Percentiles rank a stretch among this genome's conserved stretches.
Evolutionary conservation across 176 grass and related monocot species (phyloP).

Genomic region (Saccharum spontaneum): DNA sequence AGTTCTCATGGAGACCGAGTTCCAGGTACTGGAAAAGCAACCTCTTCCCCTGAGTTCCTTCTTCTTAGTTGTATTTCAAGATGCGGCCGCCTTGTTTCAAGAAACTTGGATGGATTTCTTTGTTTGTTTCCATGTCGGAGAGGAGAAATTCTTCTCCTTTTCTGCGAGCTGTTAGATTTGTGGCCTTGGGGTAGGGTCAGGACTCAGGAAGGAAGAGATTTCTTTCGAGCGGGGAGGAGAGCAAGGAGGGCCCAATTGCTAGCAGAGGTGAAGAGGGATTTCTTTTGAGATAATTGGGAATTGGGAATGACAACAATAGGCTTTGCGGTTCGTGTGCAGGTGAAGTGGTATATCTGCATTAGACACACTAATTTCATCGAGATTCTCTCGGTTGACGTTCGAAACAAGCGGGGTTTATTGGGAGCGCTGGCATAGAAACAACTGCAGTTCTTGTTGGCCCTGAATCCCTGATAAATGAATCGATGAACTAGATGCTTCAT

Average conservation of each 20-base stretch:
- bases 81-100: not conserved
- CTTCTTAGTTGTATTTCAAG: not conserved
- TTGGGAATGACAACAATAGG: not conserved
- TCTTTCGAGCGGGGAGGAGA: not conserved
- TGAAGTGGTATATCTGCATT: not conserved
- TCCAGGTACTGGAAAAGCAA: constrained; percentile 30
- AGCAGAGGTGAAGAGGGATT: not conserved
- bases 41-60: not conserved
- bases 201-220: not conserved
- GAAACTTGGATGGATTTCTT: not conserved
- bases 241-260: not conserved
- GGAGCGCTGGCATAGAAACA: not conserved
- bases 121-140: not conserved
- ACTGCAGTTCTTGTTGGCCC: not conserved
- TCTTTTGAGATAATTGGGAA: not conserved
- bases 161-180: not conserved
- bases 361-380: not conserved
- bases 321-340: not conserved
- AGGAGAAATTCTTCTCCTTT: not conserved
- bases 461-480: not conserved
- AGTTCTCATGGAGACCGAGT: constrained; percentile 35
- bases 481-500: not conserved
- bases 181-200: not conserved
- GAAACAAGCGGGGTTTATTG: not conserved
- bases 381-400: not conserved